Conservation (phyloP, 2,329 filamentous ascomycete genomes). For the Aspergillus viridinutans region DNA sequence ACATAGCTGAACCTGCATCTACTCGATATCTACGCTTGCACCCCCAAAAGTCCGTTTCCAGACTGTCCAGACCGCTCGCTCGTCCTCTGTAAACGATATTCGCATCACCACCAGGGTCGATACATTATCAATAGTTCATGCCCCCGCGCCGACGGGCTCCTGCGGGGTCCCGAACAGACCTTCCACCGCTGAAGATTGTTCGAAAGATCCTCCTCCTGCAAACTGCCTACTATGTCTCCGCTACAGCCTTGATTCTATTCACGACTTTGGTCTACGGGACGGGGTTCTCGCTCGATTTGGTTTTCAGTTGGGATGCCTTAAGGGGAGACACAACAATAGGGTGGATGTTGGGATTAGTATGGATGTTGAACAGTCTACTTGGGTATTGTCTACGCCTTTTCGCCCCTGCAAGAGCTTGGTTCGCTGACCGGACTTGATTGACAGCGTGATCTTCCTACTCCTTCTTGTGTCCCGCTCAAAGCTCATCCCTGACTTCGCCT, state of each 20-base stretch:
- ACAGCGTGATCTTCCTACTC: conserved; percentile 76
- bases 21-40: not conserved
- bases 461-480: conserved; percentile 83
- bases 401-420: not conserved
- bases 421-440: not conserved
- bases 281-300: conserved; percentile 53
- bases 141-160: conserved; percentile 54
- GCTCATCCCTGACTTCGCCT: conserved; percentile 88
- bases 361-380: conserved; percentile 62
- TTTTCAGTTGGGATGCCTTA: conserved; percentile 61
- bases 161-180: conserved; percentile 62
- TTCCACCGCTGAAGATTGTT: conserved; percentile 63
- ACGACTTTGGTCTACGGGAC: conserved; percentile 63
- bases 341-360: conserved; percentile 65
- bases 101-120: not conserved
- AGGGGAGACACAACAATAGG: conserved; percentile 65
- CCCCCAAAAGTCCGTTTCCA: not conserved
- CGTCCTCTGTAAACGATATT: not conserved
- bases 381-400: conserved; percentile 50
- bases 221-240: conserved; percentile 59
- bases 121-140: conserved; percentile 26
- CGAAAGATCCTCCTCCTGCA: conserved; percentile 64
- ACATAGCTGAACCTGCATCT: not conserved
- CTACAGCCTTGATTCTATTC: conserved; percentile 61
- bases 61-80: not conserved